A percentile compares a stretch with the other conserved stretches of the same genome.
Evolutionary conservation across 768 basidiomycete species (phyloP).

Genomic region (Hygrophorus russula): DNA sequence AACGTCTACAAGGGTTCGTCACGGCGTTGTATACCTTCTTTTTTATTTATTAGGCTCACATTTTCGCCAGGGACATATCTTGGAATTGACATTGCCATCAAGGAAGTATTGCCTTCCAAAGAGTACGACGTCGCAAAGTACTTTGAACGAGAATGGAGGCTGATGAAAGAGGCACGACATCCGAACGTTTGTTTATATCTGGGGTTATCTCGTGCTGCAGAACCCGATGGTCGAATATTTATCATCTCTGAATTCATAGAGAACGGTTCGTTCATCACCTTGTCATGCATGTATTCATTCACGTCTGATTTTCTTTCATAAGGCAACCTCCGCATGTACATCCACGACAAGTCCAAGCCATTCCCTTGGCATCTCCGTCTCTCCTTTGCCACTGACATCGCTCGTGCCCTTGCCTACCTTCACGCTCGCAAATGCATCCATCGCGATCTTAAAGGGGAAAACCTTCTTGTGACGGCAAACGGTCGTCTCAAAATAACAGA

Average conservation of each 20-base stretch:
- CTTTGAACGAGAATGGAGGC: slow-evolving; percentile 96
- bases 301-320: not conserved
- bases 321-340: slow-evolving; percentile 81
- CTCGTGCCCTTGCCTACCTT: slow-evolving; percentile 92
- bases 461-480: slow-evolving; percentile 89
- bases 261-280: slow-evolving; percentile 26
- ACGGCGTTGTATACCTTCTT: slow-evolving; percentile 1
- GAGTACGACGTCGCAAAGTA: slow-evolving; percentile 96
- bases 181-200: slow-evolving; percentile 91
- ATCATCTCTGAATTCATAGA: slow-evolving; percentile 95
- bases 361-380: slow-evolving; percentile 92
- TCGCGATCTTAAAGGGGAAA: slow-evolving; percentile 94
- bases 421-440: slow-evolving; percentile 88
- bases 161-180: slow-evolving; percentile 93
- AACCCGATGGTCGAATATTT: slow-evolving; percentile 76
- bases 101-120: slow-evolving; percentile 85
- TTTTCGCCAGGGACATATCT: slow-evolving; percentile 65
- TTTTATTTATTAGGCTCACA: slow-evolving; percentile 1
- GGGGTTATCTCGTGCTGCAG: slow-evolving; percentile 73
- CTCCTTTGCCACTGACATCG: slow-evolving; percentile 90
- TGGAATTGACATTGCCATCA: slow-evolving; percentile 93
- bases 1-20: slow-evolving; percentile 75
- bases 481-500: slow-evolving; percentile 97
- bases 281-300: not conserved
- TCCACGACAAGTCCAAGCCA: slow-evolving; percentile 71